Evolutionary conservation across 73 alveolate species (phyloP).

Genomic region (Strombidium stylifer): DNA sequence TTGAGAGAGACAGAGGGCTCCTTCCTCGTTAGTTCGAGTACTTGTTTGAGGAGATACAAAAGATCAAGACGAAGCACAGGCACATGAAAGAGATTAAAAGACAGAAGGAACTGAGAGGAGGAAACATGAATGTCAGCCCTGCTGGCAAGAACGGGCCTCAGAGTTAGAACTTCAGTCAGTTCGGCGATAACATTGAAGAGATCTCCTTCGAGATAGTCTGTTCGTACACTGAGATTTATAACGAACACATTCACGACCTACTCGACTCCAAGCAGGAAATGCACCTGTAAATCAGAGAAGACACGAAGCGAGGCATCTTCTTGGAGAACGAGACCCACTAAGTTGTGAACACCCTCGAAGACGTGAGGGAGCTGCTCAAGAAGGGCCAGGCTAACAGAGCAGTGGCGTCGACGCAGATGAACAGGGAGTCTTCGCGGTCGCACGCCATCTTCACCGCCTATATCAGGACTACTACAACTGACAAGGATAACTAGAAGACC

Average conservation of each 20-base stretch:
- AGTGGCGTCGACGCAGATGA: conserved; percentile 12
- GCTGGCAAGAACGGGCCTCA: too few species aligned
- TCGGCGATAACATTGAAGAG: too few species aligned
- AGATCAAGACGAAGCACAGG: too few species aligned
- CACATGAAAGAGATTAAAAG: too few species aligned
- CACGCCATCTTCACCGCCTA: conserved; percentile 25
- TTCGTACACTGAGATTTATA: conserved; percentile 52
- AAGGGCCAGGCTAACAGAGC: conserved; percentile 9
- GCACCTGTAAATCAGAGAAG: conserved; percentile 21
- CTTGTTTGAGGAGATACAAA: too few species aligned
- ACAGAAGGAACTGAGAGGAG: too few species aligned
- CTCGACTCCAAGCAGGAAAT: conserved; percentile 59
- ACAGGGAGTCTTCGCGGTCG: conserved; percentile 23
- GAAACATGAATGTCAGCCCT: too few species aligned
- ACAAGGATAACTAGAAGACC: conserved; percentile 49
- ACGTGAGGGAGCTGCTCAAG: background rate
- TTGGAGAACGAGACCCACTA: conserved; percentile 28
- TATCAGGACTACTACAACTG: conserved; percentile 43
- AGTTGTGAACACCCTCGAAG: conserved; percentile 19
- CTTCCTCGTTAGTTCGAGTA: too few species aligned
- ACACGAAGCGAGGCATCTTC: background rate
- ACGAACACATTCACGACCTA: conserved; percentile 49
- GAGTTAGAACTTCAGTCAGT: too few species aligned
- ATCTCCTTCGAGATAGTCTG: too few species aligned
- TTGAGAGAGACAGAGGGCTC: too few species aligned